These are phyloP conservation scores for Luffa aegyptiaca DNA, from an alignment of 306 rosid species.

Conservation along the genomic window DNA sequence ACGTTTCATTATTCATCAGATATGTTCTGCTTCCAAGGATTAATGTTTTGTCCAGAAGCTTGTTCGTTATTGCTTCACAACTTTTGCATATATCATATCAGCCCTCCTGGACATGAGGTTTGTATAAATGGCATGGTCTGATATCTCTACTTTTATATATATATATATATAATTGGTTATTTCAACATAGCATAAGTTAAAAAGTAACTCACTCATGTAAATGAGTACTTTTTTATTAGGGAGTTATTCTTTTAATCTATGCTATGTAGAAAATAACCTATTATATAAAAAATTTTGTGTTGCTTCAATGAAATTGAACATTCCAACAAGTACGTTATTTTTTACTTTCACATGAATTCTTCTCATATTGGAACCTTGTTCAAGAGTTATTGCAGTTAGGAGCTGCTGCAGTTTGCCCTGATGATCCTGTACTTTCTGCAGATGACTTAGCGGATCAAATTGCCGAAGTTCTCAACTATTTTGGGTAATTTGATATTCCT, in stretches of 20 bases:
- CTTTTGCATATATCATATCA: slow-evolving; percentile 92
- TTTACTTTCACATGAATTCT: neutral
- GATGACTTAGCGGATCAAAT: slow-evolving; percentile 97
- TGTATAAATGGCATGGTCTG: slow-evolving; percentile 30
- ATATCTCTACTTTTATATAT: neutral
- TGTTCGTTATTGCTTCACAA: slow-evolving; percentile 87
- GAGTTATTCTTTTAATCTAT: neutral
- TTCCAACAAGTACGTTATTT: neutral
- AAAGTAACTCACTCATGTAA: neutral
- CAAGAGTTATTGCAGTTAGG: slow-evolving; percentile 84
- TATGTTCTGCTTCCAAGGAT: slow-evolving; percentile 90
- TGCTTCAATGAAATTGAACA: neutral
- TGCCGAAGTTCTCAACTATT: slow-evolving; percentile 79
- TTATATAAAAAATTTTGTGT: neutral
- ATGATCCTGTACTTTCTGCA: slow-evolving; percentile 55
- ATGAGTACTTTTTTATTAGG: neutral
- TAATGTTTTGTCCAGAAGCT: slow-evolving; percentile 85
- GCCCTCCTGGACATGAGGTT: slow-evolving; percentile 99
- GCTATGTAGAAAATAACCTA: neutral
- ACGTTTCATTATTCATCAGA: slow-evolving; percentile 33
- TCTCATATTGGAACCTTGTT: slow-evolving; percentile 29
- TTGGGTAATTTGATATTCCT: slow-evolving; percentile 46
- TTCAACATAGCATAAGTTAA: neutral
- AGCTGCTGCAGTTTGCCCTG: slow-evolving; percentile 57
- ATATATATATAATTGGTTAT: no score